Conservation (phyloP, 2,329 filamentous ascomycete species). For the Exophiala xenobiotica region DNA sequence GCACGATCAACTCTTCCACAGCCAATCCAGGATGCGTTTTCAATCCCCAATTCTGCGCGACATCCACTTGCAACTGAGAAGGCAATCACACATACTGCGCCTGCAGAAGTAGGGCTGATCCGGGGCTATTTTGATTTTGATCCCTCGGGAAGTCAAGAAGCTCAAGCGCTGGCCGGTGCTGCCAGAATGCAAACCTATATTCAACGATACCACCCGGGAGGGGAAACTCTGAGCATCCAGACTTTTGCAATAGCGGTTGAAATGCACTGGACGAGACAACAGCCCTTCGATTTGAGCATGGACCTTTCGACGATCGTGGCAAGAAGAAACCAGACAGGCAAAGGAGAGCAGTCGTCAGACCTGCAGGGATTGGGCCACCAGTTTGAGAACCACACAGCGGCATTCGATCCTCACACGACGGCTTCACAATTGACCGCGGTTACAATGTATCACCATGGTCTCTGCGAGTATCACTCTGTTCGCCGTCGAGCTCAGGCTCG, state of each 20-base stretch:
- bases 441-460: neutral
- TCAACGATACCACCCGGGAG: neutral
- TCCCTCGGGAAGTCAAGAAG: too few species aligned
- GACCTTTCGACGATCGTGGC: neutral
- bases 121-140: too few species aligned
- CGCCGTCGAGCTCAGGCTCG: neutral
- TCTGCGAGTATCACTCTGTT: neutral
- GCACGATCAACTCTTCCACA: too few species aligned
- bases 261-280: neutral
- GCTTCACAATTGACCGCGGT: neutral
- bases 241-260: neutral
- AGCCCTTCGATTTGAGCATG: neutral
- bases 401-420: neutral
- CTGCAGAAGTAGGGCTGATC: too few species aligned
- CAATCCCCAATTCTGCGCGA: too few species aligned
- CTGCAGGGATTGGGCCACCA: neutral
- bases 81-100: too few species aligned
- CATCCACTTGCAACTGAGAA: too few species aligned
- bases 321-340: neutral
- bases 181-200: neutral
- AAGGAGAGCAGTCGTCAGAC: neutral
- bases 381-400: neutral
- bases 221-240: neutral
- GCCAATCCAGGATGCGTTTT: too few species aligned
- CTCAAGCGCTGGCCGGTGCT: neutral